Evolutionary conservation across 2,329 filamentous ascomycete species (phyloP).

Genomic region (Ophiocordyceps camponoti-floridani): DNA sequence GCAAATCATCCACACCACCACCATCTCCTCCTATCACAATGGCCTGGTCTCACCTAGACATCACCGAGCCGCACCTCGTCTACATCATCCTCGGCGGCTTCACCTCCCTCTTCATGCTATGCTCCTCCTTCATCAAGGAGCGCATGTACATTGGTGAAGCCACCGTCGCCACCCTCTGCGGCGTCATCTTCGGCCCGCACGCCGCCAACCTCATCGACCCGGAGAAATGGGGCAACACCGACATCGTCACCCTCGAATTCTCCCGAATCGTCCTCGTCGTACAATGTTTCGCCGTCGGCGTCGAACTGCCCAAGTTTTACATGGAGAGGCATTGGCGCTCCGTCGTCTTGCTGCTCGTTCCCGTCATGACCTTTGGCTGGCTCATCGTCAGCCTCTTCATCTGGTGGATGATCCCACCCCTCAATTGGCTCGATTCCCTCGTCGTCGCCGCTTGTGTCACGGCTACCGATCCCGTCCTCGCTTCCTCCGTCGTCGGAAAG

Average conservation of each 20-base stretch:
- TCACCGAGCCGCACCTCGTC: conserved; percentile 92
- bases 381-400: conserved; percentile 82
- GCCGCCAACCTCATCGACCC: conserved; percentile 68
- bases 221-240: conserved; percentile 59
- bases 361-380: conserved; percentile 97
- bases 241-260: conserved; percentile 78
- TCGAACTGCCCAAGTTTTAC: conserved; percentile 82
- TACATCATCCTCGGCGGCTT: conserved; percentile 98
- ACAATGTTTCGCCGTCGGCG: conserved; percentile 81
- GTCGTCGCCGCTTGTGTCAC: conserved; percentile 85
- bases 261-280: conserved; percentile 79
- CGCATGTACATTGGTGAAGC: conserved; percentile 97
- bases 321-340: conserved; percentile 98
- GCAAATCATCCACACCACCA: neutral
- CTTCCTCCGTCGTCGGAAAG: conserved; percentile 95
- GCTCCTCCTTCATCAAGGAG: conserved; percentile 96
- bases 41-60: conserved; percentile 64
- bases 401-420: conserved; percentile 67
- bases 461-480: conserved; percentile 89
- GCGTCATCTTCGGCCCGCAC: conserved; percentile 77
- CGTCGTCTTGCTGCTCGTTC: conserved; percentile 70
- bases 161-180: conserved; percentile 76
- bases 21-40: conserved; percentile 20
- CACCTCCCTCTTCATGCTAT: conserved; percentile 95
- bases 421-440: conserved; percentile 82